These are phyloP conservation scores for Pythium scleroteichum DNA, from an alignment of 352 stramenopile genomes.

Conservation along the genomic window DNA sequence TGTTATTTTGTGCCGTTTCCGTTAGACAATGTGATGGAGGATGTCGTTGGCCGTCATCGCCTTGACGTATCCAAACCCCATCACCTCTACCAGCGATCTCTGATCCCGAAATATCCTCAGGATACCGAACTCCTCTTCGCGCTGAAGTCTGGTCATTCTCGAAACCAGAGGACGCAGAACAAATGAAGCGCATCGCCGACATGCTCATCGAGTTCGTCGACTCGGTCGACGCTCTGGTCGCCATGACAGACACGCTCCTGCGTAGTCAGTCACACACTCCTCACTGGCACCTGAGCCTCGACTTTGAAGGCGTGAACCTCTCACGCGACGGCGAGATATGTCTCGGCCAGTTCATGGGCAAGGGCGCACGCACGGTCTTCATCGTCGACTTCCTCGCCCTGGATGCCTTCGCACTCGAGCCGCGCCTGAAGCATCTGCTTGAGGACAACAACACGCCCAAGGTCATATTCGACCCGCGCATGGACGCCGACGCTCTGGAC, in stretches of 20 bases:
- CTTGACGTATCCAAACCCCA: no score
- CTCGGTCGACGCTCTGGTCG: background rate
- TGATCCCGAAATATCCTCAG: no score
- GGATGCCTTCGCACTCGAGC: background rate
- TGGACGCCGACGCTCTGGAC: background rate
- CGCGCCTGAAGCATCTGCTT: background rate
- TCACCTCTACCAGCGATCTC: no score
- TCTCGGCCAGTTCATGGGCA: background rate
- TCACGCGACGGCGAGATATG: conserved; percentile 1
- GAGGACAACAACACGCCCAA: background rate
- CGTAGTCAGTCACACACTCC: background rate
- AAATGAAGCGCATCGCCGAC: background rate
- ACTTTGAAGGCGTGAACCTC: conserved; percentile 3
- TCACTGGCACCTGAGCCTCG: conserved; percentile 2
- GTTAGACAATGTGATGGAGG: no score
- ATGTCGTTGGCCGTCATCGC: no score
- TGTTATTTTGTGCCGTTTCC: no score
- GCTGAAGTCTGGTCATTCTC: no score
- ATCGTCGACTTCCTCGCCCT: background rate
- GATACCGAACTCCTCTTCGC: no score
- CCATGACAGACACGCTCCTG: background rate
- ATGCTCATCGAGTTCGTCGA: conserved; percentile 1
- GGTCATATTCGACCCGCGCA: conserved; percentile 1
- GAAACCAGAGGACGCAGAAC: no score
- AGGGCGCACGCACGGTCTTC: background rate